Evolutionary conservation across 257 asterid genomes (phyloP), one percentile per base, ranked within the genome.

Genomic region (Craterostigma plantagineum): DNA sequence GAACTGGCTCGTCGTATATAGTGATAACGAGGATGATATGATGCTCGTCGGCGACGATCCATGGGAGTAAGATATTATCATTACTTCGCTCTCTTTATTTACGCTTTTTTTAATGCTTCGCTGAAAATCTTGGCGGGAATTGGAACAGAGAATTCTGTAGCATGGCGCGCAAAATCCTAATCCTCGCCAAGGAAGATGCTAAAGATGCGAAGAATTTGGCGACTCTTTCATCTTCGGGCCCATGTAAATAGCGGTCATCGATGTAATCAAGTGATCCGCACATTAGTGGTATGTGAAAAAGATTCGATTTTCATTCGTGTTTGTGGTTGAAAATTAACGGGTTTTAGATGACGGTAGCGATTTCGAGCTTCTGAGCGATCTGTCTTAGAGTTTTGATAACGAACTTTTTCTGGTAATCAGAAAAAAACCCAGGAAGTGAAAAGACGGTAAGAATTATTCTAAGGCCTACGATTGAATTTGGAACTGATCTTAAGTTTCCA

Each of bases 31-130:
- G 71, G 95, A 82, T 52, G 98, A 90, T 60, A 83, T 79, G 98
- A 90, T 90, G 98, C 98, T 90, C 15, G 98, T 90, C 11, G 98
- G 98, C 48, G 98, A 90, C 57, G 98, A 90, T 61, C 98, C 98
- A 10, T 90, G 98, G 98, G 92, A 63, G 98, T 90, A 77, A 72
- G 94, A 38, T 45, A 42, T 45, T 18, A 49, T 45, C 8, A 9
- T 45, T 1, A 13, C 45, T 50, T 44, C 11, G 27, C 47, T 14
- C 17, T 30, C 10, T 43, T 7, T 10, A 4, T 9, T 16, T 16
- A 30, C 9, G 0, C 16, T 5, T 14, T 55, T 40, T 18, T 49
- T 61, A 14, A n/a, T 34, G 0, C 14, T 1, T 48, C 3, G 7
- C 42, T 15, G 30, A 14, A 1, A 7, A 15, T 10, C 10, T 46